These are phyloP conservation scores for sunflower (Helianthus annuus) DNA, from an alignment of 129 eudicot species.

Conservation along the genomic window HanXRQr2.0-SUNRISE NC_035443.2:170111201-170111700, in stretches of 20 bases:
- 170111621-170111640: no score
- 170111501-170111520: background rate
- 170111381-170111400: background rate
- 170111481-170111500: slow-evolving; percentile 1
- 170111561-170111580: background rate
- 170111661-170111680: no score
- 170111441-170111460: background rate
- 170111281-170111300: background rate
- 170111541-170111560: background rate
- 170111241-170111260: no score
- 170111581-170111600: no score
- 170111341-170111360: background rate
- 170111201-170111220: no score
- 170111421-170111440: slow-evolving; percentile 9
- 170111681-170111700: no score
- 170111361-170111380: background rate
- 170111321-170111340: background rate
- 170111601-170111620: no score
- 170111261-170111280: no score
- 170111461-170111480: background rate
- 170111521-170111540: background rate
- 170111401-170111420: background rate
- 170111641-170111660: no score
- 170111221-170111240: no score
- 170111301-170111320: background rate